A percentile compares a stretch with the other conserved stretches of the same genome.
phyloP scores from a whole-genome alignment of 225 moss, liverwort and hornwort species.

The Marchantia paleacea region DNA sequence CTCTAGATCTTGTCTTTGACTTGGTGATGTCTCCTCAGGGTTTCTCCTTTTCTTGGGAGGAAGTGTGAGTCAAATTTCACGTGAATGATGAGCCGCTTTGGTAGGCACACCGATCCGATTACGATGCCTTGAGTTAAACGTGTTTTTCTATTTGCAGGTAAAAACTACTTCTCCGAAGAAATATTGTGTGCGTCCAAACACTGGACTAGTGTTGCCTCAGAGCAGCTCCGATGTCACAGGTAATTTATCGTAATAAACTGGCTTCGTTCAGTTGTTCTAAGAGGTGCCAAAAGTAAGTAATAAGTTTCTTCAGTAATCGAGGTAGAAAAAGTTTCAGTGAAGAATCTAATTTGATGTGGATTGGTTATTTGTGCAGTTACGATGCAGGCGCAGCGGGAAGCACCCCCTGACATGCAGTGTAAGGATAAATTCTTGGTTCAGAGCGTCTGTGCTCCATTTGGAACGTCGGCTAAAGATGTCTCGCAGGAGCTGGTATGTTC shows the following conservation, averaged over 20 bases:
- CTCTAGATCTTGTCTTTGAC: neutral
- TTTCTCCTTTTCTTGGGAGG: neutral
- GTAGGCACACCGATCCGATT: no score
- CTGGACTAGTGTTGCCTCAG: slow-evolving; percentile 77
- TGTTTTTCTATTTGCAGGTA: slow-evolving; percentile 46
- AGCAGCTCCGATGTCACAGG: slow-evolving; percentile 96
- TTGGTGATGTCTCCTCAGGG: neutral
- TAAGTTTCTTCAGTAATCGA: no score
- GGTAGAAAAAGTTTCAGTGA: neutral
- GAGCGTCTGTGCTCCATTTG: slow-evolving; percentile 70
- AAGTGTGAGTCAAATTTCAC: neutral
- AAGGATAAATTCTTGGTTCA: slow-evolving; percentile 99
- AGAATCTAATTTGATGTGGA: neutral
- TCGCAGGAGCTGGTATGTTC: slow-evolving; percentile 79
- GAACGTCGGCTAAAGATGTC: slow-evolving; percentile 61
- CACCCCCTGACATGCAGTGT: slow-evolving; percentile 95
- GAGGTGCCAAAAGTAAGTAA: neutral
- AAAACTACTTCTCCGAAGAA: slow-evolving; percentile 98
- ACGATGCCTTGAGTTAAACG: neutral
- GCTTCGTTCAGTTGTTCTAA: neutral
- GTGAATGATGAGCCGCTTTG: neutral
- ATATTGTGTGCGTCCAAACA: slow-evolving; percentile 97
- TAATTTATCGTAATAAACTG: slow-evolving; percentile 13
- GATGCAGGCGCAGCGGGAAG: slow-evolving; percentile 96
- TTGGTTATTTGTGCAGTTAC: slow-evolving; percentile 52